Evolutionary conservation across 1,284 basidiomycete genomes (phyloP), one percentile per base, ranked within the genome.

Genomic region (Fomitiporia mediterranea): DNA sequence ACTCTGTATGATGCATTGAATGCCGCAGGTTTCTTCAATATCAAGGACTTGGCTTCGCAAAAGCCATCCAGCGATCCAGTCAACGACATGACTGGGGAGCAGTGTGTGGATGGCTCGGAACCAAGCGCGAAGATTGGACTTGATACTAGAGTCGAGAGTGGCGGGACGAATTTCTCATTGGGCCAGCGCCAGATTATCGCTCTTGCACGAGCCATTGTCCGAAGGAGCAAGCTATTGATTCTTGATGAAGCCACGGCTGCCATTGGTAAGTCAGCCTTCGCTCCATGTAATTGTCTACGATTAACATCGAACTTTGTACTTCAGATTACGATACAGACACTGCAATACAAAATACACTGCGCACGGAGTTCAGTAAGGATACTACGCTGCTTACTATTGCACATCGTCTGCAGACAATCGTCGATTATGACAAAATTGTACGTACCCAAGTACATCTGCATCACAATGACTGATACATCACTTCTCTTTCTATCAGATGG

Each of bases 1-100:
- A 69, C 70, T 51, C 70, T 81, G 35, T 76, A 78, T 65, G 73
- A 71, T 53, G 77, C 77, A 4, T 68, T 80, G 2, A 69, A 76
- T 55, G 67, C 73, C 6, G 75, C 77, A 34, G 75, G 77, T 43
- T 66, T 79, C 1, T 59, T 62, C 51, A 57, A 57, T 11, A 42
- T 64, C 1, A 64, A 64, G 37, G 55, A 59, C 15, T 25, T 39
- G 7, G 35, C 34, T 19, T 23, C 43, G 2, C 34, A 43, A 17
- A 19, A 38, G 37, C 11, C 21, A 2, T 4, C n/a, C 1, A 39
- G 32, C 25, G 38, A 75, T 60, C 72, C 68, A 28, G 70, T 72
- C 57, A 70, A 72, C 60, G 74, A 77, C 44, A 77, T 79, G 59
- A 68, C 69, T 8, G 69, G 69, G 46, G 68, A 78, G 37, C 75